Base-by-base conservation (phyloP, 257 asterid species). In the Lithospermum erythrorhizon region DNA sequence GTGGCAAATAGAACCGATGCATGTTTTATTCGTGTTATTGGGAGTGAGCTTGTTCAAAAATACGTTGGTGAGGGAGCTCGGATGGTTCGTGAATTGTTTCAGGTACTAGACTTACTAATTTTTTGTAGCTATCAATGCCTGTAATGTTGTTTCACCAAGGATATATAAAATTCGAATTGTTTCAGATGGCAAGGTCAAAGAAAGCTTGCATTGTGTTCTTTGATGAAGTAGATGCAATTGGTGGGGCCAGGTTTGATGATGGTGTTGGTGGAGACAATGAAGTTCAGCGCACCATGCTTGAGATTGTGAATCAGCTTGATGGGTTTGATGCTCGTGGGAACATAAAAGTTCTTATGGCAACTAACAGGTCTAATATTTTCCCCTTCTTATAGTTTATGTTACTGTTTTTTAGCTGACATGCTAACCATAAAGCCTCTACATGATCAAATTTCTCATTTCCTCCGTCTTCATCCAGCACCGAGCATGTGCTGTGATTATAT, bases 1-100 rank as follows among this genome's bases (percentile, higher is more conserved):
- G 98, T 91, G 62, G 98, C 98, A 47, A 91, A 91, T 75, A 76
- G 98, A 68, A 91, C 97, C 4, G 98, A 93, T 80, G 98, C 98
- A 11, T 93, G 97, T 41, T 93, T 93, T 61, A 89, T 93, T 62
- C 95, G 98, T 53, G 98, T 91, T 45, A 91, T 91, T 71, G 98
- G 98, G 57, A 86, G 95, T 54, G 98, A 91, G 74, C 98, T 91
- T 76, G 98, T 91, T 52, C 97, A 91, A 71, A 91, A 91, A 61
- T 91, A 91, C 69, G 97, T 91, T 62, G 98, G 98, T 29, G 98
- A 91, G 84, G 98, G 97, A 61, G 98, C 98, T 75, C 79, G 98
- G 65, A 93, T 93, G 98, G 97, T 93, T 72, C 95, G 97, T 57
- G 98, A 93, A 76, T 82, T 93, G 23, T 93, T 93, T 78, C 98